phyloP scores from a whole-genome alignment of 768 basidiomycete species.

The Leccinellum rugosiceps region DNA sequence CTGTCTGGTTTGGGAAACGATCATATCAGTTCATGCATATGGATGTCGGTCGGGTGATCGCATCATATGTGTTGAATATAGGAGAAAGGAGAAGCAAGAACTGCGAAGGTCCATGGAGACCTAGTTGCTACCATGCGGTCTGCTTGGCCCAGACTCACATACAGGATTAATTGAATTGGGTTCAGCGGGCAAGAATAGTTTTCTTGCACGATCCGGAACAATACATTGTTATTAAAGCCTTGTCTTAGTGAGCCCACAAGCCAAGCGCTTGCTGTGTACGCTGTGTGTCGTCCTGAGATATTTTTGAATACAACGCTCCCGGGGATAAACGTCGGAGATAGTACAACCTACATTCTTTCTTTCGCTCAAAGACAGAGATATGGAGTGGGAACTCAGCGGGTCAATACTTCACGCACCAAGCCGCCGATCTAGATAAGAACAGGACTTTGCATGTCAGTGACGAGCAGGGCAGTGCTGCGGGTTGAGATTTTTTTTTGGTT shows the following conservation, averaged over 20 bases:
- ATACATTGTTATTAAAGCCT: neutral
- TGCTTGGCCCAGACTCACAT: neutral
- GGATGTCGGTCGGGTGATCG: neutral
- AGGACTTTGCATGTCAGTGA: neutral
- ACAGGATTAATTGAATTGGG: neutral
- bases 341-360: neutral
- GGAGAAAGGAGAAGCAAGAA: neutral
- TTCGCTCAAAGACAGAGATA: neutral
- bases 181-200: neutral
- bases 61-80: neutral
- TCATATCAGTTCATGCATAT: neutral
- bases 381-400: too few species aligned
- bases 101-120: neutral
- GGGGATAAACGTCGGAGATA: neutral
- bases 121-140: neutral
- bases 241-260: neutral
- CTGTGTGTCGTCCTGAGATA: neutral
- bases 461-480: constrained; percentile 3
- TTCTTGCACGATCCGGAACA: neutral
- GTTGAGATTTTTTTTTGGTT: neutral
- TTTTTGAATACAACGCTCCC: neutral
- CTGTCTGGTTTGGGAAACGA: neutral
- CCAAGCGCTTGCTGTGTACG: neutral
- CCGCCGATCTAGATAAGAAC: neutral
- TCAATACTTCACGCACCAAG: too few species aligned